These are phyloP conservation scores for Pythium phragmitis DNA, from an alignment of 352 stramenopile species.

Conservation along the genomic window DNA sequence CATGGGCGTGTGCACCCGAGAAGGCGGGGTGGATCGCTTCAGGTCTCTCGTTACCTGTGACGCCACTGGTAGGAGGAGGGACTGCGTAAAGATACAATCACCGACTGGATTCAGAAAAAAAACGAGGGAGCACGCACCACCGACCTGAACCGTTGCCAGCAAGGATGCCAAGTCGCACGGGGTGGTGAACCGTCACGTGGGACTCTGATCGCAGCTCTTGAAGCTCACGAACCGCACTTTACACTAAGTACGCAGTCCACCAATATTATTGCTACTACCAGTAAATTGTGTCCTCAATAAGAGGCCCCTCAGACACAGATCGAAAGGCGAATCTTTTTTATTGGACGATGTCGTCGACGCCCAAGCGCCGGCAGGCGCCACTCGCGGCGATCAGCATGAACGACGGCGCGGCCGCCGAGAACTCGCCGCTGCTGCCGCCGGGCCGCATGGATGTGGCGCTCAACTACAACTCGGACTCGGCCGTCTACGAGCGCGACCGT, in stretches of 20 bases:
- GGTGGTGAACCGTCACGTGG: neutral
- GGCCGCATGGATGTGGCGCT: conserved; percentile 40
- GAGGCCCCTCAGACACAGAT: neutral
- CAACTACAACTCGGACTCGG: conserved; percentile 88
- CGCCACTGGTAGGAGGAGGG: neutral
- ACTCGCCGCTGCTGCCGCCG: conserved; percentile 51
- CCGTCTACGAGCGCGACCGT: conserved; percentile 51
- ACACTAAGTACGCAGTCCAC: neutral
- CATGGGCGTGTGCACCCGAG: conserved; percentile 1
- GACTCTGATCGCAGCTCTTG: neutral
- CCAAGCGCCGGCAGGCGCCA: conserved; percentile 21
- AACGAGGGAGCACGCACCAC: neutral
- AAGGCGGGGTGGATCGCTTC: neutral
- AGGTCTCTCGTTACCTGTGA: neutral
- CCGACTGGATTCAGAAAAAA: no score
- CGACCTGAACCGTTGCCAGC: neutral
- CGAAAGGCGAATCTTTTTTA: neutral
- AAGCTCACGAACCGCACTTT: neutral
- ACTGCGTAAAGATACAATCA: neutral
- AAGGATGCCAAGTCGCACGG: neutral
- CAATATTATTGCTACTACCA: neutral
- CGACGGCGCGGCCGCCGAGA: conserved; percentile 29
- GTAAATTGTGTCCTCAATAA: no score
- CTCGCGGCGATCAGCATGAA: conserved; percentile 17
- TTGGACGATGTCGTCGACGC: conserved; percentile 2